phyloP scores from a whole-genome alignment of 1,284 basidiomycete genomes.

The Porodaedalea pini region DNA sequence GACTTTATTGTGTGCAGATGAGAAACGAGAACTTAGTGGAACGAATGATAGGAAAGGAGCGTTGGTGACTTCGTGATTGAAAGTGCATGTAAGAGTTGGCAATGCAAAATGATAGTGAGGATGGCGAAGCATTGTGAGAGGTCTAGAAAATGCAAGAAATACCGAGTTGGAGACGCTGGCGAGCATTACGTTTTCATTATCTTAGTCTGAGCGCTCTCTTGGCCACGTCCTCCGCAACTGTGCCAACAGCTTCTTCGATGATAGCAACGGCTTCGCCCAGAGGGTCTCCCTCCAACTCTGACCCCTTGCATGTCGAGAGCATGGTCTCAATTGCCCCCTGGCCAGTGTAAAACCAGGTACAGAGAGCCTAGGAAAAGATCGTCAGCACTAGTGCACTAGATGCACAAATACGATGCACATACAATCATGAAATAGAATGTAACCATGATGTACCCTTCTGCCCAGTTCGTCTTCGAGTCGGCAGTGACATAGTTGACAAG shows the following conservation, averaged over 20 bases:
- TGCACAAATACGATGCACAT: conserved; percentile 23
- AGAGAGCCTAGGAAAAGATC: conserved; percentile 36
- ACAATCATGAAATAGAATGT: conserved; percentile 57
- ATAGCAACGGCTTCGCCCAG: conserved; percentile 11
- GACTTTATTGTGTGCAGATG: too few relatives aligned
- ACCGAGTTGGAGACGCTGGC: too few relatives aligned
- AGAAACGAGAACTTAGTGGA: too few relatives aligned
- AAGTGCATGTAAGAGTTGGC: too few relatives aligned
- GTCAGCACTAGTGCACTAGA: neutral
- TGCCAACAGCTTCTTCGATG: conserved; percentile 9
- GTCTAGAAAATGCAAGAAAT: too few relatives aligned
- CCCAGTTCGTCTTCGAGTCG: conserved; percentile 69
- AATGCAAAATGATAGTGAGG: too few relatives aligned
- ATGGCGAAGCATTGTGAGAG: too few relatives aligned
- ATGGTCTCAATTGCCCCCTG: conserved; percentile 39
- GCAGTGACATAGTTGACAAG: conserved; percentile 70
- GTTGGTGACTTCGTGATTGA: too few relatives aligned
- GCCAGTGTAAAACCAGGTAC: conserved; percentile 57
- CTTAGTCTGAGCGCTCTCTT: conserved; percentile 10
- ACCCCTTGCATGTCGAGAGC: conserved; percentile 19
- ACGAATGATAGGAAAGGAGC: too few relatives aligned
- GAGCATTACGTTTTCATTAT: too few relatives aligned
- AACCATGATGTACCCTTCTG: conserved; percentile 58
- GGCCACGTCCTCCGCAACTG: conserved; percentile 5
- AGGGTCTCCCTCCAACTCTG: conserved; percentile 8